Evolutionary conservation across 2,329 filamentous ascomycete genomes (phyloP), one percentile per base, ranked within the genome.

Genomic region (Hypoxylon sp.): DNA sequence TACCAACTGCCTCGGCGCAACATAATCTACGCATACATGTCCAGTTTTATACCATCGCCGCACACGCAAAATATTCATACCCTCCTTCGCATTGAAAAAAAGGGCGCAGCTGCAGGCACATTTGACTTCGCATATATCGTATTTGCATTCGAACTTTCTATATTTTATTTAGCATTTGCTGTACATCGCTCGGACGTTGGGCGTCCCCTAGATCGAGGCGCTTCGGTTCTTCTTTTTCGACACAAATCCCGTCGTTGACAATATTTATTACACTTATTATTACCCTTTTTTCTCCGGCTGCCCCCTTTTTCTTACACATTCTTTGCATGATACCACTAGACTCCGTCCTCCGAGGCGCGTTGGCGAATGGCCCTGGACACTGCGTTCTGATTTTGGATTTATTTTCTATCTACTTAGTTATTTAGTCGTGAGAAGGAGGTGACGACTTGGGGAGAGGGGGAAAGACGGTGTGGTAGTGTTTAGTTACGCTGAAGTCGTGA

Each of bases 31-130:
- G 47, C 47, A 70, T 53, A 65, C 47, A 44, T 26, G 47, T 54
- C 39, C 17, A 47, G 42, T 48, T 54, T 61, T 58, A 63, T 59
- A 52, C 39, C 58, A 60, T 26, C 44, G 46, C 47, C 59, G 47
- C 50, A 59, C 55, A 50, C 37, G 67, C 64, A 46, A 63, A 51
- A 59, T 52, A 53, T 26, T 68, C 64, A 48, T 44, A 72, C 71
- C 63, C 58, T 72, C 70, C 35, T 72, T 74, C 63, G 70, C 74
- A 76, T 76, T 55, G 37, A 59, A n/a, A 56, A 72, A 73, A 74
- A 22, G 19, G 70, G 70, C 72, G 70, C 70, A 66, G 70, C 69
- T 58, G 68, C 64, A 56, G 62, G 68, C 58, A 65, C 55, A 55
- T 54, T 66, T 63, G 66, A 56, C 29, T 68, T 66, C 59, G 57